Conservation (phyloP, 768 basidiomycete species). For the Amanita exitialis region DNA sequence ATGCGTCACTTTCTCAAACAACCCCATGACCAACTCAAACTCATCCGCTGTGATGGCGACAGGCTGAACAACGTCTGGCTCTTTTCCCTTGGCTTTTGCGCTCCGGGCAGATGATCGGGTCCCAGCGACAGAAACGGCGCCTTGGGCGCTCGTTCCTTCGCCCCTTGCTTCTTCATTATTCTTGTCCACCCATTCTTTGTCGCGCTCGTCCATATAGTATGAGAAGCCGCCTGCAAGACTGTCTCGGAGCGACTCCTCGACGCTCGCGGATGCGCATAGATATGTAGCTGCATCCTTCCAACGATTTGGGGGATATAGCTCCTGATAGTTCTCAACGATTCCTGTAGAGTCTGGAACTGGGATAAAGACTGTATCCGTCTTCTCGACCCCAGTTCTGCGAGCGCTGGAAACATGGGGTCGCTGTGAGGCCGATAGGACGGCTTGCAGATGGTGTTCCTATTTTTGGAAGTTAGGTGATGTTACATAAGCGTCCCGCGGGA, state of each 20-base stretch:
- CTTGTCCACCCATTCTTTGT: conserved; percentile 89
- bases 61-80: conserved; percentile 57
- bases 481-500: conserved; percentile 40
- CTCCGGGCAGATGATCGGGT: conserved; percentile 53
- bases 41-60: conserved; percentile 80
- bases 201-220: conserved; percentile 94
- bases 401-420: conserved; percentile 18
- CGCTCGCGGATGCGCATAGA: conserved; percentile 74
- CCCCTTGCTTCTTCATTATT: conserved; percentile 83
- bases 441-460: conserved; percentile 47
- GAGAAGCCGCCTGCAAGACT: conserved; percentile 68
- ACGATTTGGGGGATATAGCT: conserved; percentile 55
- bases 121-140: conserved; percentile 44
- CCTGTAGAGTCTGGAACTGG: conserved; percentile 90
- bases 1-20: conserved; percentile 87
- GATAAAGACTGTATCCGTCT: conserved; percentile 54
- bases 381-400: conserved; percentile 23
- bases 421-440: conserved; percentile 37
- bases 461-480: conserved; percentile 16
- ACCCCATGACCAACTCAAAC: conserved; percentile 91
- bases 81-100: conserved; percentile 79
- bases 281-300: conserved; percentile 78
- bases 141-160: conserved; percentile 76
- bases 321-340: conserved; percentile 65
- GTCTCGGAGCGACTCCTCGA: conserved; percentile 61